phyloP scores from a whole-genome alignment of 768 basidiomycete species.

The Ephemerocybe angulata region DNA sequence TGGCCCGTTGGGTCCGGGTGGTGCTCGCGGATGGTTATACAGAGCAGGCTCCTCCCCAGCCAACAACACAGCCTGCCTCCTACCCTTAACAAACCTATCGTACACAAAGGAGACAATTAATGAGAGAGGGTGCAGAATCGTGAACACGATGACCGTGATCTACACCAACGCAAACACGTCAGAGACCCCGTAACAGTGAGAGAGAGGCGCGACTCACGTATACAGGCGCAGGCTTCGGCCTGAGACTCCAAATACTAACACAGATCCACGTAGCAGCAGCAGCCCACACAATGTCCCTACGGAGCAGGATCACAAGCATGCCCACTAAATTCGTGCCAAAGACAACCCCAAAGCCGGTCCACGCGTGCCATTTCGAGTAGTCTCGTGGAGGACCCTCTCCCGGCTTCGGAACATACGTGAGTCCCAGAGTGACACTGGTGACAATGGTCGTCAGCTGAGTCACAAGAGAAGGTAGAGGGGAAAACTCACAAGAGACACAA shows the following conservation, averaged over 20 bases:
- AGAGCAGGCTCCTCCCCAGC: constrained; percentile 25
- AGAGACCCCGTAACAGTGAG: background rate
- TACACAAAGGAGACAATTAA: constrained; percentile 47
- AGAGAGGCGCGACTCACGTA: constrained; percentile 42
- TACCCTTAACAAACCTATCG: constrained; percentile 23
- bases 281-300: constrained; percentile 72
- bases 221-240: constrained; percentile 62
- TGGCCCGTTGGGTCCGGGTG: constrained; percentile 14
- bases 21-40: constrained; percentile 5
- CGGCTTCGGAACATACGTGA: constrained; percentile 47
- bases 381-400: constrained; percentile 44
- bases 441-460: background rate
- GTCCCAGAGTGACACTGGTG: constrained; percentile 64
- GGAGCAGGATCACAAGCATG: constrained; percentile 49
- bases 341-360: constrained; percentile 71
- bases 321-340: constrained; percentile 60
- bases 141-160: constrained; percentile 62
- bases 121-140: constrained; percentile 60
- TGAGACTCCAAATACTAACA: constrained; percentile 55
- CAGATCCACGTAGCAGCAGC: constrained; percentile 73
- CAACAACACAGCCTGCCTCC: constrained; percentile 13
- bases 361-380: constrained; percentile 58
- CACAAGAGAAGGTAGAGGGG: background rate
- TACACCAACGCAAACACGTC: constrained; percentile 20
- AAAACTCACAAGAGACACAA: constrained; percentile 52